Conservation (phyloP, 495 filamentous ascomycete genomes). For the Parmelia sp. region DNA sequence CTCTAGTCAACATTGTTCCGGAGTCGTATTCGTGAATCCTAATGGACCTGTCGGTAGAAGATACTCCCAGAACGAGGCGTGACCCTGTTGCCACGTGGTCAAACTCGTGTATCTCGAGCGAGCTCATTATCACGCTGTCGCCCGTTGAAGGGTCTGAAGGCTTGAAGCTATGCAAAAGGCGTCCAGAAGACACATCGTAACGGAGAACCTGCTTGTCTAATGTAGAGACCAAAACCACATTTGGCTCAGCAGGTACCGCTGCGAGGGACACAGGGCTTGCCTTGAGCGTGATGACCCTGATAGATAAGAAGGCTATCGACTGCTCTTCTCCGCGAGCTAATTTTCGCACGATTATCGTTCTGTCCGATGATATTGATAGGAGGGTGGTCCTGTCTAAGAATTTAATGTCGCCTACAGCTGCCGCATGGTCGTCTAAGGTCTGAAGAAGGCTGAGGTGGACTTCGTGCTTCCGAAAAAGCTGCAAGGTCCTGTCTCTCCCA, state of each 20-base stretch:
- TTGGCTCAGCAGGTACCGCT: slow-evolving; percentile 51
- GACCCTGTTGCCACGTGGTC: slow-evolving; percentile 30
- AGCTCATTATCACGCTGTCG: slow-evolving; percentile 77
- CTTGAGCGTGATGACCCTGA: slow-evolving; percentile 71
- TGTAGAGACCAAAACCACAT: slow-evolving; percentile 66
- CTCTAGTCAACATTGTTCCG: slow-evolving; percentile 71
- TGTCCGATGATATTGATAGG: slow-evolving; percentile 81
- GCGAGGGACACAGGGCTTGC: slow-evolving; percentile 81
- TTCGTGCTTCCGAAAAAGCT: slow-evolving; percentile 64
- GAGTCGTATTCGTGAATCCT: slow-evolving; percentile 74
- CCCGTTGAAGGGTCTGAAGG: slow-evolving; percentile 67
- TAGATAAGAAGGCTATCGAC: slow-evolving; percentile 66
- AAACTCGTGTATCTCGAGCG: slow-evolving; percentile 55
- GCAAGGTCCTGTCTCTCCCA: slow-evolving; percentile 82
- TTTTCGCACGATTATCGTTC: slow-evolving; percentile 71
- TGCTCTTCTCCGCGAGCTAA: slow-evolving; percentile 56
- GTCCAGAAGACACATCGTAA: slow-evolving; percentile 68
- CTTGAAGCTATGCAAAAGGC: slow-evolving; percentile 65
- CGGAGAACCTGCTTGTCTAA: slow-evolving; percentile 73
- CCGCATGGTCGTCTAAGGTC: slow-evolving; percentile 73
- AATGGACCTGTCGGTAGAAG: slow-evolving; percentile 91
- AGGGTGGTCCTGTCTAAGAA: slow-evolving; percentile 63
- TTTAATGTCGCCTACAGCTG: slow-evolving; percentile 56
- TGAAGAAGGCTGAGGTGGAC: slow-evolving; percentile 56
- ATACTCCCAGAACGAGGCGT: slow-evolving; percentile 68